Conservation (phyloP, 2,329 filamentous ascomycete genomes). For the Colletotrichum sojae region DNA sequence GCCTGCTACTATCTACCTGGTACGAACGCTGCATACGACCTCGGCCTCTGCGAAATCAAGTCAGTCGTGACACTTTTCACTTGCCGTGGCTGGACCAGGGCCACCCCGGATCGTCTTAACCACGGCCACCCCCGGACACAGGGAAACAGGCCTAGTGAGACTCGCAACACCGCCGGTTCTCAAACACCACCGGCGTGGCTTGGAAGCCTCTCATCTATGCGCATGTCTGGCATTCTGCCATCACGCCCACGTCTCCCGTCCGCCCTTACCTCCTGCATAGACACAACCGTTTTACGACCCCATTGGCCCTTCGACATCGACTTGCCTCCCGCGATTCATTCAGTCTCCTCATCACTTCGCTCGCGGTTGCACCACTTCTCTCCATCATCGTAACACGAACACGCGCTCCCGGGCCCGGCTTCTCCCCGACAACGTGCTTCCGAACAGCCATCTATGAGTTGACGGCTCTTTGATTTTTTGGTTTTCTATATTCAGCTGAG, state of each 20-base stretch:
- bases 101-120: conserved; percentile 31
- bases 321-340: conserved; percentile 1
- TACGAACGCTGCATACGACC: conserved; percentile 18
- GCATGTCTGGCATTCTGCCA: conserved; percentile 2
- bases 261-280: conserved; percentile 6
- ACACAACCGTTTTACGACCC: conserved; percentile 3
- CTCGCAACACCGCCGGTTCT: conserved; percentile 35
- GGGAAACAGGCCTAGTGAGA: conserved; percentile 39
- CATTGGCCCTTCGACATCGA: background rate
- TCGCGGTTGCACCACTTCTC: background rate
- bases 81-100: conserved; percentile 25
- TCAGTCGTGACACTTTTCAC: conserved; percentile 25
- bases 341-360: background rate
- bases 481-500: background rate
- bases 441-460: conserved; percentile 8
- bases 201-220: conserved; percentile 40
- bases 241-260: conserved; percentile 8
- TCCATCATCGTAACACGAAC: conserved; percentile 33
- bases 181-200: conserved; percentile 40
- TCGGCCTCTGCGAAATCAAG: conserved; percentile 23
- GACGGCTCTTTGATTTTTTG: background rate
- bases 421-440: conserved; percentile 15
- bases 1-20: background rate
- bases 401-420: conserved; percentile 31
- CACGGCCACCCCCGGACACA: conserved; percentile 34